Conservation (phyloP, 148 eudicot genomes). For the Linanthus parryae region DNA sequence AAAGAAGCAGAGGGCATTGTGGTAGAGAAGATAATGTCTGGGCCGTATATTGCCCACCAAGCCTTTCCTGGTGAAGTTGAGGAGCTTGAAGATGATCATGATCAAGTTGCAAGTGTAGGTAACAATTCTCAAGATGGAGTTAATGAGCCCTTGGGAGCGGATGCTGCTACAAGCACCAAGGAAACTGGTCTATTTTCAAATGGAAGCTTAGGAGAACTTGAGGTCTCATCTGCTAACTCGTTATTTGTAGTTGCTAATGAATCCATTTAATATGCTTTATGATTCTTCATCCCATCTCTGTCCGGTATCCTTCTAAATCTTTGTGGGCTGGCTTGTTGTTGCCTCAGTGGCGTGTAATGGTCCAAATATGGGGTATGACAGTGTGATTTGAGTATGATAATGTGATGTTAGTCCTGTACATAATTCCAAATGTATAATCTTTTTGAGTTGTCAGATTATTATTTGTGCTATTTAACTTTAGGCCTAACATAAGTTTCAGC, state of each 20-base stretch:
- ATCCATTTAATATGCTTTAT: too few species aligned
- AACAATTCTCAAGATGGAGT: background rate
- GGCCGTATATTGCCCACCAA: constrained; percentile 33
- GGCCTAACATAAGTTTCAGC: too few species aligned
- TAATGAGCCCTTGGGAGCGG: constrained; percentile 9
- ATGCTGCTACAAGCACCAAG: constrained; percentile 10
- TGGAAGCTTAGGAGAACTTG: constrained; percentile 33
- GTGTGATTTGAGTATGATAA: too few species aligned
- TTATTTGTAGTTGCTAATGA: background rate
- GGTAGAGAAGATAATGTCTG: constrained; percentile 47
- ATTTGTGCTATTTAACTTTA: too few species aligned
- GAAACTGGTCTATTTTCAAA: constrained; percentile 8
- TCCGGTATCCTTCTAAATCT: too few species aligned
- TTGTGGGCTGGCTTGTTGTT: too few species aligned
- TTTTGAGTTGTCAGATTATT: too few species aligned
- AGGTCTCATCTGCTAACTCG: constrained; percentile 22
- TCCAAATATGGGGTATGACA: too few species aligned
- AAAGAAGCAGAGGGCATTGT: constrained; percentile 45
- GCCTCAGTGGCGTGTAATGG: too few species aligned
- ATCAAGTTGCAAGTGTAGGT: constrained; percentile 11
- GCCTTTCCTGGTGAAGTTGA: constrained; percentile 14
- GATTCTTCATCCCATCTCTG: too few species aligned
- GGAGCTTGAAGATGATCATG: constrained; percentile 21
- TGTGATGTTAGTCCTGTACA: too few species aligned
- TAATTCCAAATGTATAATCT: too few species aligned